Evolutionary conservation across 2,329 filamentous ascomycete species (phyloP).

Genomic region (Leptographium galeiforme): DNA sequence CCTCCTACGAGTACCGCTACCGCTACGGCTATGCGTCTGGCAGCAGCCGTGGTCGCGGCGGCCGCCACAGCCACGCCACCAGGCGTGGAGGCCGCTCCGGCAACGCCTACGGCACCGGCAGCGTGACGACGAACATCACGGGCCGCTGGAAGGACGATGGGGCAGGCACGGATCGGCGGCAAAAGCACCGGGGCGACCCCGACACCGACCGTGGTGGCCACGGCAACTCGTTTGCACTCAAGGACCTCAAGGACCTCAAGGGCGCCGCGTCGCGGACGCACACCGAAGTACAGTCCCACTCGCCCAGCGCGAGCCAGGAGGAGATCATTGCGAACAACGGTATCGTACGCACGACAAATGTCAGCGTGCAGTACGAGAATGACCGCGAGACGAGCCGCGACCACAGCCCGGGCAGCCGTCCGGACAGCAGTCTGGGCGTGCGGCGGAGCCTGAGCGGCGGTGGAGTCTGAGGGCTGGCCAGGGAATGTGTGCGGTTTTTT

Average conservation of each 20-base stretch:
- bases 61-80: background rate
- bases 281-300: conserved; percentile 20
- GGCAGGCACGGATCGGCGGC: background rate
- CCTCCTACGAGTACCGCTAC: conserved; percentile 2
- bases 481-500: background rate
- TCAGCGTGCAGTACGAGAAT: conserved; percentile 12
- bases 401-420: background rate
- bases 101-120: conserved; percentile 6
- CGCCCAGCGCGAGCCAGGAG: conserved; percentile 22
- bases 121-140: conserved; percentile 6
- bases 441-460: conserved; percentile 6
- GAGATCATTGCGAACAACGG: conserved; percentile 26
- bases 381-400: conserved; percentile 1
- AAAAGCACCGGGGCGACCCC: background rate
- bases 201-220: background rate
- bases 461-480: background rate
- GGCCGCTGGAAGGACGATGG: conserved; percentile 1
- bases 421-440: conserved; percentile 5
- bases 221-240: conserved; percentile 11
- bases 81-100: background rate
- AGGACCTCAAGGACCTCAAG: conserved; percentile 12
- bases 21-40: background rate
- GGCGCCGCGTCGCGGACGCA: conserved; percentile 12
- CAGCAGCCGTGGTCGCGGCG: background rate
- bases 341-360: conserved; percentile 23